phyloP scores from a whole-genome alignment of 768 basidiomycete species.

The Leccinum disarticulatum region DNA sequence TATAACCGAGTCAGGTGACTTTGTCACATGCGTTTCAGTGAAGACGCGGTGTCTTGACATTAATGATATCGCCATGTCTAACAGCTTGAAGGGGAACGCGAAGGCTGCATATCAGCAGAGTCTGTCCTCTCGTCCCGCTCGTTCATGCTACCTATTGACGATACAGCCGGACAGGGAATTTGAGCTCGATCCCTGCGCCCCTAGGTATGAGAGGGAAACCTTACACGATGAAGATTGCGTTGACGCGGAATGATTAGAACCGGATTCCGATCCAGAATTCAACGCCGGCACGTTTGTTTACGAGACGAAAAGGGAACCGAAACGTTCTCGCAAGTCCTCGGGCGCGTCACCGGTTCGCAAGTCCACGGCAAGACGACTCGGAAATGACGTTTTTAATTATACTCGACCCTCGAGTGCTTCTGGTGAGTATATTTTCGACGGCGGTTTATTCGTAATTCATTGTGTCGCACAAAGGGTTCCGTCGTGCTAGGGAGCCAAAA shows the following conservation, averaged over 20 bases:
- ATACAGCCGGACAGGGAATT: conserved; percentile 14
- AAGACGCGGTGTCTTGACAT: neutral
- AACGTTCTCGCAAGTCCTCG: conserved; percentile 18
- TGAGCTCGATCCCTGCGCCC: conserved; percentile 36
- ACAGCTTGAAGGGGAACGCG: conserved; percentile 7
- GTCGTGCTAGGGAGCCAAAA: conserved; percentile 5
- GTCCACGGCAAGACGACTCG: conserved; percentile 12
- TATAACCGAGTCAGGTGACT: conserved; percentile 13
- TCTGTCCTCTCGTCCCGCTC: neutral
- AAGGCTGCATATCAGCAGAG: conserved; percentile 22
- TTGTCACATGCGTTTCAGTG: conserved; percentile 11
- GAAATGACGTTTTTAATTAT: conserved; percentile 5
- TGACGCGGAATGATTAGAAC: conserved; percentile 18
- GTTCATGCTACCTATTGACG: neutral
- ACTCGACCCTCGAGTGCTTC: conserved; percentile 5
- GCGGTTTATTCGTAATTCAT: neutral
- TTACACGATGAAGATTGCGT: neutral
- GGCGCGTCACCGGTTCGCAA: conserved; percentile 19
- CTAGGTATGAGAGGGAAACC: conserved; percentile 26
- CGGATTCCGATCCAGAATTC: conserved; percentile 36
- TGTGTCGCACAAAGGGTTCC: conserved; percentile 1
- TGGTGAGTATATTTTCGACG: conserved; percentile 10
- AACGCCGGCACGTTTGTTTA: conserved; percentile 30
- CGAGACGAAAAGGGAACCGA: conserved; percentile 26
- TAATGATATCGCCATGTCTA: conserved; percentile 18